A percentile compares a stretch with the other conserved stretches of the same genome.
These are phyloP conservation scores for Leishmania lainsoni DNA, from an alignment of 208 protist species.

Conservation along the genomic window DNA sequence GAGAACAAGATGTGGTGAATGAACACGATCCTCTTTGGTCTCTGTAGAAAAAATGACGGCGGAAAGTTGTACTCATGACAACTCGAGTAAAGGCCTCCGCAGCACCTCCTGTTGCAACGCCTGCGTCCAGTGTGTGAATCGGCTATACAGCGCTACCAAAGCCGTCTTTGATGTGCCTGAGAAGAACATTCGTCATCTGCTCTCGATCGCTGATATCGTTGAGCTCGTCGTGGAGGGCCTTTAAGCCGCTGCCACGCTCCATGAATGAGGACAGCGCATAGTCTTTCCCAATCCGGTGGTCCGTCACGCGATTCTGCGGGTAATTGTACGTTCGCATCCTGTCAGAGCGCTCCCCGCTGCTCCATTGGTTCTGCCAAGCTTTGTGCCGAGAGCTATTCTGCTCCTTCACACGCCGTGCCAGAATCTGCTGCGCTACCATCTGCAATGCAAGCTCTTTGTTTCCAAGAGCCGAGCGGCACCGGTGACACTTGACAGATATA, in stretches of 20 bases:
- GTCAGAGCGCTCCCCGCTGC: constrained; percentile 88
- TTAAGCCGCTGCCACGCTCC: constrained; percentile 65
- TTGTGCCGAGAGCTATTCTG: constrained; percentile 78
- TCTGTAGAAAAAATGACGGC: neutral
- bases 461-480: constrained; percentile 82
- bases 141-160: constrained; percentile 51
- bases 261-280: constrained; percentile 80
- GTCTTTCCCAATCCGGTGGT: constrained; percentile 88
- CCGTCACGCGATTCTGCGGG: constrained; percentile 89
- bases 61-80: neutral
- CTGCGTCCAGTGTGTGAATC: constrained; percentile 6
- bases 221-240: constrained; percentile 76
- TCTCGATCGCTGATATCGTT: constrained; percentile 74
- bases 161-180: constrained; percentile 76
- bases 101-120: neutral
- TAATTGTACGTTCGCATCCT: constrained; percentile 93
- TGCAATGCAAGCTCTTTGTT: constrained; percentile 91
- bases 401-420: constrained; percentile 59
- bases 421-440: constrained; percentile 85
- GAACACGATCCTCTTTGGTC: neutral
- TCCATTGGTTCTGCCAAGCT: constrained; percentile 85
- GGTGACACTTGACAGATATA: constrained; percentile 91
- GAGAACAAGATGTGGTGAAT: neutral
- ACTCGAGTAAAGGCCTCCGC: neutral
- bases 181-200: constrained; percentile 60